Percentiles rank a stretch among this genome's conserved stretches.
These are phyloP conservation scores for Incumbomyces lentus DNA, from an alignment of 2,329 filamentous ascomycete species.

Conservation along the genomic window DNA sequence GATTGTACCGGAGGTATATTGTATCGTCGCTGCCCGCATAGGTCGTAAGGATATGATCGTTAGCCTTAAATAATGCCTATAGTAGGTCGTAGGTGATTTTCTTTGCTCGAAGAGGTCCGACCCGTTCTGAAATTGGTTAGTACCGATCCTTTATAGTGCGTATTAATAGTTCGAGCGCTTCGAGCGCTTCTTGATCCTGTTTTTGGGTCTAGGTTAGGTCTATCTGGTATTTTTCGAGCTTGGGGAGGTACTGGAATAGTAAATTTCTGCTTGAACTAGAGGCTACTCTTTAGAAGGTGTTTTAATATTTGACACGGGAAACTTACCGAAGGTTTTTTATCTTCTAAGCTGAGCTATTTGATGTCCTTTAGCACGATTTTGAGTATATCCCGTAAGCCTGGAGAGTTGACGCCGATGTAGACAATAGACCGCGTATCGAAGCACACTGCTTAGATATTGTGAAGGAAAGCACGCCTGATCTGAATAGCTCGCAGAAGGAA, in stretches of 20 bases:
- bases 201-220: slow-evolving; percentile 3
- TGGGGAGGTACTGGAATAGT: slow-evolving; percentile 21
- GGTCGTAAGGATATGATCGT: slow-evolving; percentile 22
- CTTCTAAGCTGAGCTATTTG: slow-evolving; percentile 23
- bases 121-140: slow-evolving; percentile 16
- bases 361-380: slow-evolving; percentile 24
- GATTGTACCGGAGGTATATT: slow-evolving; percentile 17
- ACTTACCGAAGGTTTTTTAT: slow-evolving; percentile 26
- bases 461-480: too few species aligned
- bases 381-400: slow-evolving; percentile 24
- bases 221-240: slow-evolving; percentile 14
- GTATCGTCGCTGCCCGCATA: slow-evolving; percentile 7
- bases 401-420: slow-evolving; percentile 26
- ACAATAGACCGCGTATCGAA: slow-evolving; percentile 19
- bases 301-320: too few species aligned
- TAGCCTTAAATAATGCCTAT: slow-evolving; percentile 28
- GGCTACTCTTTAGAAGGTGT: too few species aligned
- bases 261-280: slow-evolving; percentile 14
- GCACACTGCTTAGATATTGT: too few species aligned
- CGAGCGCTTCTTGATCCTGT: not conserved
- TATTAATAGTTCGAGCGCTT: slow-evolving; percentile 22
- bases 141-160: slow-evolving; percentile 21
- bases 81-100: slow-evolving; percentile 30
- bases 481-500: too few species aligned
- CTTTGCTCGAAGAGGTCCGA: slow-evolving; percentile 21